phyloP scores from a whole-genome alignment of 345 rosid species.

The Hypericum androsaemum region DNA sequence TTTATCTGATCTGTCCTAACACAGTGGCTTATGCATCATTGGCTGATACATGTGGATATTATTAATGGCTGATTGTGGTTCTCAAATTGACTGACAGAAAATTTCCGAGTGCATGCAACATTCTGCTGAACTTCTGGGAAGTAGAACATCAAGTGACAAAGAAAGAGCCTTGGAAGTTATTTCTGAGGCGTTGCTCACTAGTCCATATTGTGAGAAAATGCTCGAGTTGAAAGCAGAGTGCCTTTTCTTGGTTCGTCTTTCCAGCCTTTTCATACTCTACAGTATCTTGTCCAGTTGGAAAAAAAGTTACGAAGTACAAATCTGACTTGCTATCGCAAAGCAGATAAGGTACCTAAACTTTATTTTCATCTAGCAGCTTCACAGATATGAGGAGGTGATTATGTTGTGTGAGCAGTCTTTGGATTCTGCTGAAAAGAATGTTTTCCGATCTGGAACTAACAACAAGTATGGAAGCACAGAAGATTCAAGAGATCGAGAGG shows the following conservation, averaged over 20 bases:
- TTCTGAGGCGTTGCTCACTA: conserved; percentile 55
- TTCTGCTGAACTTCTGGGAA: conserved; percentile 41
- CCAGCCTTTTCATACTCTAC: neutral
- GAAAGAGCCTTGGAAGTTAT: conserved; percentile 55
- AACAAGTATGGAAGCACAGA: conserved; percentile 24
- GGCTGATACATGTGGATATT: too few species aligned
- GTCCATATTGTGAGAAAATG: conserved; percentile 63
- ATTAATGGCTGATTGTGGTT: conserved; percentile 11
- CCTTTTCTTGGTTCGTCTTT: conserved; percentile 49
- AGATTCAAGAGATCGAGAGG: conserved; percentile 30
- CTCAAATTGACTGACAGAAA: conserved; percentile 50
- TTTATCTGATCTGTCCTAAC: too few species aligned
- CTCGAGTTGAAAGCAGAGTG: conserved; percentile 80
- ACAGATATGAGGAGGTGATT: conserved; percentile 74
- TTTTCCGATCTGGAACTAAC: conserved; percentile 22
- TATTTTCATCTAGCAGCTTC: conserved; percentile 51
- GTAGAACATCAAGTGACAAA: conserved; percentile 34
- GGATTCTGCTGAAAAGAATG: conserved; percentile 64
- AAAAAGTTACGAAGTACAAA: neutral
- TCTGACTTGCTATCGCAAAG: conserved; percentile 1
- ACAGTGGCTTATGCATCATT: too few species aligned
- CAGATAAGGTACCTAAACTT: conserved; percentile 11
- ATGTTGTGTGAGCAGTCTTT: conserved; percentile 69
- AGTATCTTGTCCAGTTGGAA: neutral
- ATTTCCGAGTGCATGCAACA: conserved; percentile 52